A percentile compares a stretch with the other conserved stretches of the same genome.
Evolutionary conservation across 768 basidiomycete genomes (phyloP).

Genomic region (Collybia nuda): DNA sequence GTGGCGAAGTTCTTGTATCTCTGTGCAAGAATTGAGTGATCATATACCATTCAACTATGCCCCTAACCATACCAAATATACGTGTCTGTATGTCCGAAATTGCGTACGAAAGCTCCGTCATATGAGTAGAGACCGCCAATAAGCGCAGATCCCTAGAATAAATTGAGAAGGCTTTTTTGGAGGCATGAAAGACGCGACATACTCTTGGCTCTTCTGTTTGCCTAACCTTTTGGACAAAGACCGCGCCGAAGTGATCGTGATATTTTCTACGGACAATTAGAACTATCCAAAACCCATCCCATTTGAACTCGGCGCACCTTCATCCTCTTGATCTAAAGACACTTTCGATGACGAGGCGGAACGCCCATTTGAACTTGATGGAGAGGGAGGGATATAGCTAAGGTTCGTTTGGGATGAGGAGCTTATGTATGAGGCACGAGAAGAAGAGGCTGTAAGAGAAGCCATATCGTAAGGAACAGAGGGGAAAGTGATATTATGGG

Average conservation of each 20-base stretch:
- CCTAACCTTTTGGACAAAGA: conserved; percentile 43
- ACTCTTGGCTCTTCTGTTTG: conserved; percentile 69
- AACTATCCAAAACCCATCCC: conserved; percentile 12
- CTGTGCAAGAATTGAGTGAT: conserved; percentile 35
- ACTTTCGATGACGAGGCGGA: conserved; percentile 54
- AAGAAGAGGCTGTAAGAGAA: conserved; percentile 32
- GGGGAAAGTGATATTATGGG: conserved; percentile 18
- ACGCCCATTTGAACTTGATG: conserved; percentile 31
- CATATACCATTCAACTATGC: not conserved
- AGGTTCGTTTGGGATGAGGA: conserved; percentile 32
- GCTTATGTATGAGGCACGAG: conserved; percentile 29
- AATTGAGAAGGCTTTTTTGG: too few relatives aligned
- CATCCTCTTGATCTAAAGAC: conserved; percentile 58
- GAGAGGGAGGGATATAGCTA: conserved; percentile 34
- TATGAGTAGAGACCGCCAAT: conserved; percentile 78
- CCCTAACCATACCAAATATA: conserved; percentile 68
- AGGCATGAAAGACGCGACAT: conserved; percentile 29
- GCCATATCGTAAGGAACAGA: conserved; percentile 28
- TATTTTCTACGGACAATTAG: conserved; percentile 52
- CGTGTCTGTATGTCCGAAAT: conserved; percentile 90
- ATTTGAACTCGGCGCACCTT: conserved; percentile 45
- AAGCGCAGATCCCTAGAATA: conserved; percentile 64
- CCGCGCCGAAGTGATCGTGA: conserved; percentile 64
- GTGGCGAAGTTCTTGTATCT: conserved; percentile 92
- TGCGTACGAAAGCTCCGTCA: conserved; percentile 83